Evolutionary conservation across 352 stramenopile genomes (phyloP).

Genomic region (Phytopythium helicoides): DNA sequence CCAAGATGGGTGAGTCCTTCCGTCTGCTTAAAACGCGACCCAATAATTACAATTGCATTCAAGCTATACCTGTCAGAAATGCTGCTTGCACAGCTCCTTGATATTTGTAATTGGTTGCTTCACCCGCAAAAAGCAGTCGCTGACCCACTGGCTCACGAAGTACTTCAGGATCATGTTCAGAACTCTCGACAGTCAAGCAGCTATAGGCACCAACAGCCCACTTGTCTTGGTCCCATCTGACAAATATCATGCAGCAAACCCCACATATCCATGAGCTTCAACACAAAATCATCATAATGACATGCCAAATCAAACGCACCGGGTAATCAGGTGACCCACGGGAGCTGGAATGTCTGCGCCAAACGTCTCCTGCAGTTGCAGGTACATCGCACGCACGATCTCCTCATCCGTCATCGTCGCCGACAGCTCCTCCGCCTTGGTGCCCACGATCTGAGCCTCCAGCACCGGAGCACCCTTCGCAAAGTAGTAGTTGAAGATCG

Average conservation of each 20-base stretch:
- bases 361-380: slow-evolving; percentile 48
- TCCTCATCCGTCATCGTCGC: slow-evolving; percentile 34
- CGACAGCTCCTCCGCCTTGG: slow-evolving; percentile 33
- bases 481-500: slow-evolving; percentile 60
- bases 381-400: slow-evolving; percentile 40
- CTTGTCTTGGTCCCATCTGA: slow-evolving; percentile 54
- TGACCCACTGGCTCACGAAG: slow-evolving; percentile 33
- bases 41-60: too few species aligned
- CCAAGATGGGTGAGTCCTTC: too few species aligned
- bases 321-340: slow-evolving; percentile 47
- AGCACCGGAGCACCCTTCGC: slow-evolving; percentile 52
- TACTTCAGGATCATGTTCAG: slow-evolving; percentile 50
- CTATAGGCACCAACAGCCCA: slow-evolving; percentile 61
- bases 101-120: slow-evolving; percentile 68
- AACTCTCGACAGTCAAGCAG: slow-evolving; percentile 57
- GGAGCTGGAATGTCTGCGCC: slow-evolving; percentile 30
- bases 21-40: too few species aligned
- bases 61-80: too few species aligned
- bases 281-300: too few species aligned
- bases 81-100: slow-evolving; percentile 63
- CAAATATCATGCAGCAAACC: too few species aligned
- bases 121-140: slow-evolving; percentile 60
- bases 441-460: slow-evolving; percentile 51
- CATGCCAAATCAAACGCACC: too few species aligned
- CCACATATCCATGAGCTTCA: too few species aligned